Evolutionary conservation across 306 rosid species (phyloP).

Genomic region (Vigna unguiculata): DNA sequence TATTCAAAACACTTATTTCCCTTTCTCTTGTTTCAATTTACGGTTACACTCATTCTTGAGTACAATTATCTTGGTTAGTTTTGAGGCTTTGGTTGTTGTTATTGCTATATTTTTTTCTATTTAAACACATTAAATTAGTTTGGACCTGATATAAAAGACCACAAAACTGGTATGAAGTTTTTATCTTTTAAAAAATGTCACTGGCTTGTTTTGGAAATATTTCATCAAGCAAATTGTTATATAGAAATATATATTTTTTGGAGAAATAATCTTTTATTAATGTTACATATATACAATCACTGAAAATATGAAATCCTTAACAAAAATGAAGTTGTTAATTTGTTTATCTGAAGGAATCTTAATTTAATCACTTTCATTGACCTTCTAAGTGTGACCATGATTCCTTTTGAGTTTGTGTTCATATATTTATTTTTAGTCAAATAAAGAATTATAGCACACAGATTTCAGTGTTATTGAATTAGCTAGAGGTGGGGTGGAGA

Average conservation of each 20-base stretch:
- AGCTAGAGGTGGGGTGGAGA: neutral
- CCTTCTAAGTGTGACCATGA: neutral
- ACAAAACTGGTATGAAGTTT: conserved; percentile 22
- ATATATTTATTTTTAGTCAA: conserved; percentile 16
- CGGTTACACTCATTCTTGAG: neutral
- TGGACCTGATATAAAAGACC: conserved; percentile 18
- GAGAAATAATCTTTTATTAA: conserved; percentile 3
- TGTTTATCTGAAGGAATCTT: conserved; percentile 3
- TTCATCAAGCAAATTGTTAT: conserved; percentile 11
- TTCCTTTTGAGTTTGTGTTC: conserved; percentile 1
- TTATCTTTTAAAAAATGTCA: neutral
- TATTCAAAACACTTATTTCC: conserved; percentile 18
- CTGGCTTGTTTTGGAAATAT: neutral
- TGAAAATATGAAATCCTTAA: neutral
- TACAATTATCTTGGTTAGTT: conserved; percentile 12
- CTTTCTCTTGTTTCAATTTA: conserved; percentile 15
- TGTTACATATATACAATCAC: neutral
- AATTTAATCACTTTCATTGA: neutral
- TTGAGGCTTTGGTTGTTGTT: conserved; percentile 6
- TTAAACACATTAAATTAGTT: conserved; percentile 29
- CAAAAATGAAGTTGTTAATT: neutral
- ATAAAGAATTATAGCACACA: neutral
- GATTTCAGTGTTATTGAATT: neutral
- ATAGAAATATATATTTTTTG: conserved; percentile 3
- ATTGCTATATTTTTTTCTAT: conserved; percentile 4